A percentile compares a stretch with the other conserved stretches of the same genome.
phyloP scores from a whole-genome alignment of 345 rosid genomes.

The Euphorbia lathyris region DNA sequence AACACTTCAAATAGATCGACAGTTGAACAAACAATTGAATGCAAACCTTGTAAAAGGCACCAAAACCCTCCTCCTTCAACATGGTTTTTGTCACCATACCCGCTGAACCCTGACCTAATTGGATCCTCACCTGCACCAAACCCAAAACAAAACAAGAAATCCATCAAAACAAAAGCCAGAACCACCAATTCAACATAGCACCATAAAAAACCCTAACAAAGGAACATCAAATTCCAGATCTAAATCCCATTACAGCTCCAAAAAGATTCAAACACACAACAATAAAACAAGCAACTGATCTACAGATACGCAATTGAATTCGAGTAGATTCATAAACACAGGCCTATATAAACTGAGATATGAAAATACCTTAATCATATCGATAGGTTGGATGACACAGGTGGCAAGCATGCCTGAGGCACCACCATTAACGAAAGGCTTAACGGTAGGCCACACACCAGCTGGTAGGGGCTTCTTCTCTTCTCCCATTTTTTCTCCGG shows the following conservation, averaged over 20 bases:
- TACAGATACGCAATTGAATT: neutral
- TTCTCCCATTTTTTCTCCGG: conserved; percentile 32
- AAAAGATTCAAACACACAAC: conserved; percentile 6
- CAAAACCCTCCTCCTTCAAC: conserved; percentile 81
- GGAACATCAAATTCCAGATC: conserved; percentile 37
- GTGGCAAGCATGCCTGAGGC: conserved; percentile 98
- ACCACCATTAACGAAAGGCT: conserved; percentile 97
- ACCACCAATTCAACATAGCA: neutral
- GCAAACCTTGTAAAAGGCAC: conserved; percentile 90
- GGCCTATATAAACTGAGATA: neutral
- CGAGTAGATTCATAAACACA: neutral
- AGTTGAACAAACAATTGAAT: neutral
- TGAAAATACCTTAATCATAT: conserved; percentile 79
- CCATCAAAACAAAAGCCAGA: conserved; percentile 17
- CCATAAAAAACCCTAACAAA: neutral
- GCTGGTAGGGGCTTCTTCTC: conserved; percentile 57
- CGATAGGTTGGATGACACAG: conserved; percentile 95
- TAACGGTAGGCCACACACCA: conserved; percentile 77
- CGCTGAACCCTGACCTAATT: conserved; percentile 96
- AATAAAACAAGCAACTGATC: neutral
- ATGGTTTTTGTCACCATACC: conserved; percentile 63
- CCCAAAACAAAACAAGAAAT: conserved; percentile 11
- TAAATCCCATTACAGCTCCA: conserved; percentile 16
- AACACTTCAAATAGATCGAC: neutral
- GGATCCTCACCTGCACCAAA: conserved; percentile 86